Conservation (phyloP, 2,329 filamentous ascomycete genomes). For the Aspergillus udagawae region DNA sequence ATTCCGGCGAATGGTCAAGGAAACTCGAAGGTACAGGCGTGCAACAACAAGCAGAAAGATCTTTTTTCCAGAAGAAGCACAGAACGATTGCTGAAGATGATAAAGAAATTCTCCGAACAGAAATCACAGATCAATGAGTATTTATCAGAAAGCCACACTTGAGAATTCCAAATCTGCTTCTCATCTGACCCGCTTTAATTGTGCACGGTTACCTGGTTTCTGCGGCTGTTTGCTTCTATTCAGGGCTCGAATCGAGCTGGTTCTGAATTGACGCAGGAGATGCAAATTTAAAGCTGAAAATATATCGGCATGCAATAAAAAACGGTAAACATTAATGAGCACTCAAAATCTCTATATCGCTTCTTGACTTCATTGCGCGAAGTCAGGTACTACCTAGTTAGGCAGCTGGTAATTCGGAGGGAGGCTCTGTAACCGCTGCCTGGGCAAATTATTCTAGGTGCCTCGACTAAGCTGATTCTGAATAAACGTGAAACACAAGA, state of each 20-base stretch:
- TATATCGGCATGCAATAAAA: not conserved
- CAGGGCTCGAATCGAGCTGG: not conserved
- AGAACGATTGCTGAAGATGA: not conserved
- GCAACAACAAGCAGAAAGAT: not conserved
- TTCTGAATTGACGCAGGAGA: too few species aligned
- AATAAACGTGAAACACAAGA: not conserved
- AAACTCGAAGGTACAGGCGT: not conserved
- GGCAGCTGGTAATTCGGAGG: not conserved
- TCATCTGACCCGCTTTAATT: not conserved
- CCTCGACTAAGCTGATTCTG: not conserved
- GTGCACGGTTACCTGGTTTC: not conserved
- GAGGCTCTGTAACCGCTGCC: not conserved
- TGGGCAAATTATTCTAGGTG: not conserved
- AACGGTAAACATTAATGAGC: not conserved
- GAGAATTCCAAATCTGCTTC: not conserved
- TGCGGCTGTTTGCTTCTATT: not conserved
- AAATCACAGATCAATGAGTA: not conserved
- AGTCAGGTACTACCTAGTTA: not conserved
- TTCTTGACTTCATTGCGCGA: not conserved
- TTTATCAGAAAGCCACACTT: not conserved
- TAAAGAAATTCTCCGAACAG: not conserved
- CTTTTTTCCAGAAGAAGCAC: not conserved
- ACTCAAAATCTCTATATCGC: not conserved
- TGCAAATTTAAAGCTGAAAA: too few species aligned
- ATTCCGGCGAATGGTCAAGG: not conserved